These are phyloP conservation scores for Suillus weaverae DNA, from an alignment of 768 basidiomycete species.

Conservation along the genomic window DNA sequence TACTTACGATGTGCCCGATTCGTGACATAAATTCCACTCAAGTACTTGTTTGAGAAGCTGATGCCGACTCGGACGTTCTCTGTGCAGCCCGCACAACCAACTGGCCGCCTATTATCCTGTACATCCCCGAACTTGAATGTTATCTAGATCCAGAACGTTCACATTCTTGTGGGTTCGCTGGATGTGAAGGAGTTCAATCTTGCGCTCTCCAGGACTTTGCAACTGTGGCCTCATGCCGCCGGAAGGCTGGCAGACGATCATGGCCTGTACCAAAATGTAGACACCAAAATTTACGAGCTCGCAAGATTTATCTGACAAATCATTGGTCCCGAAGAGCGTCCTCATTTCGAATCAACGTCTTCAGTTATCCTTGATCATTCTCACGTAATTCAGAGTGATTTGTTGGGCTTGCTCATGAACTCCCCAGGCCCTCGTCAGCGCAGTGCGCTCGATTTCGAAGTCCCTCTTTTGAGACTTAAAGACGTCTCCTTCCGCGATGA, in stretches of 20 bases:
- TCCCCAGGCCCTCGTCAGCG: slow-evolving; percentile 9
- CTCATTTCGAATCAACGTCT: slow-evolving; percentile 1
- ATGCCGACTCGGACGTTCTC: not conserved
- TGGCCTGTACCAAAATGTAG: not conserved
- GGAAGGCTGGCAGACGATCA: slow-evolving; percentile 20
- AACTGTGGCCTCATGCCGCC: slow-evolving; percentile 27
- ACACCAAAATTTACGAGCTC: not conserved
- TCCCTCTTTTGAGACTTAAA: slow-evolving; percentile 29
- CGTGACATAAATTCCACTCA: not conserved
- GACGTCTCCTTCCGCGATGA: slow-evolving; percentile 22
- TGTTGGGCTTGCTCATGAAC: slow-evolving; percentile 18
- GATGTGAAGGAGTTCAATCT: slow-evolving; percentile 18
- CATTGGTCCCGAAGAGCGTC: slow-evolving; percentile 13
- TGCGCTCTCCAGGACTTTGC: slow-evolving; percentile 22
- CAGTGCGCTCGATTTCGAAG: slow-evolving; percentile 14
- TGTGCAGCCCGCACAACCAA: slow-evolving; percentile 22
- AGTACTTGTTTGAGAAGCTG: not conserved
- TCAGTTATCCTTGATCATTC: slow-evolving; percentile 19
- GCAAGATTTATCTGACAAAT: slow-evolving; percentile 25
- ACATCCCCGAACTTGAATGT: not conserved
- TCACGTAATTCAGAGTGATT: slow-evolving; percentile 28
- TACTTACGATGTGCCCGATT: not conserved
- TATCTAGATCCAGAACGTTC: slow-evolving; percentile 18
- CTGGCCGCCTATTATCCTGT: no score
- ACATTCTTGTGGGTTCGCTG: slow-evolving; percentile 17